Percentiles rank a stretch among this genome's conserved stretches.
Conservation (phyloP, 2,329 filamentous ascomycete species). For the Colletotrichum phormii region DNA sequence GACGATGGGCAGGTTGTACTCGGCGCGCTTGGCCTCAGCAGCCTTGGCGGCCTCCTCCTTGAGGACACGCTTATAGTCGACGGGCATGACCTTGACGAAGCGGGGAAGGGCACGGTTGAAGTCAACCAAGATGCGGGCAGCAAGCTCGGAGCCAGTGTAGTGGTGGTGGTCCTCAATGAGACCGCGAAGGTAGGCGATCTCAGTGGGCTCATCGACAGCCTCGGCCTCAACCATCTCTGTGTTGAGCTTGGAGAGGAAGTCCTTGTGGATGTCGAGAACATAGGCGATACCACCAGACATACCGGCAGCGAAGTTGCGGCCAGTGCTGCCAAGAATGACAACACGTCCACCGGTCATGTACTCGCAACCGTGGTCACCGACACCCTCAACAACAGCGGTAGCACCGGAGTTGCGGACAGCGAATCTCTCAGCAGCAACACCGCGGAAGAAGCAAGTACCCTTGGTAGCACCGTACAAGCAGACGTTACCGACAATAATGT, state of each 20-base stretch:
- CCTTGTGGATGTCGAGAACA: conserved; percentile 87
- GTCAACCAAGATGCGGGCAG: conserved; percentile 92
- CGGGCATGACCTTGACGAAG: conserved; percentile 93
- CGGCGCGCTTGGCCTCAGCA: conserved; percentile 84
- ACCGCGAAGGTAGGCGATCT: conserved; percentile 90
- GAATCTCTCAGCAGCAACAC: conserved; percentile 95
- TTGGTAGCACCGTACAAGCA: conserved; percentile 94
- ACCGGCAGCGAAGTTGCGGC: conserved; percentile 96
- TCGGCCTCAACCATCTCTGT: conserved; percentile 96
- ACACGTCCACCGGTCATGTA: conserved; percentile 99
- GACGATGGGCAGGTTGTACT: conserved; percentile 84
- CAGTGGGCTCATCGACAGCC: conserved; percentile 83
- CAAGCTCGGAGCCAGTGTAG: conserved; percentile 95
- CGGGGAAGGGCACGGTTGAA: conserved; percentile 91
- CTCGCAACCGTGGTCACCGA: conserved; percentile 96
- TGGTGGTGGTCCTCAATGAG: conserved; percentile 97
- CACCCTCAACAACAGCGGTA: conserved; percentile 94
- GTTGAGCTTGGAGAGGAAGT: conserved; percentile 95
- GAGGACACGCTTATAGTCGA: conserved; percentile 95
- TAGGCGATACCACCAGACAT: conserved; percentile 99
- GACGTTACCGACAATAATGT: conserved; percentile 91
- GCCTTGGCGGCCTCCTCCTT: conserved; percentile 87
- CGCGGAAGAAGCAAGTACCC: conserved; percentile 95
- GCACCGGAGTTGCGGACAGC: conserved; percentile 97
- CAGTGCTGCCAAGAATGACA: conserved; percentile 86